Conservation (phyloP, 257 asterid genomes). For the Plantago major region DNA sequence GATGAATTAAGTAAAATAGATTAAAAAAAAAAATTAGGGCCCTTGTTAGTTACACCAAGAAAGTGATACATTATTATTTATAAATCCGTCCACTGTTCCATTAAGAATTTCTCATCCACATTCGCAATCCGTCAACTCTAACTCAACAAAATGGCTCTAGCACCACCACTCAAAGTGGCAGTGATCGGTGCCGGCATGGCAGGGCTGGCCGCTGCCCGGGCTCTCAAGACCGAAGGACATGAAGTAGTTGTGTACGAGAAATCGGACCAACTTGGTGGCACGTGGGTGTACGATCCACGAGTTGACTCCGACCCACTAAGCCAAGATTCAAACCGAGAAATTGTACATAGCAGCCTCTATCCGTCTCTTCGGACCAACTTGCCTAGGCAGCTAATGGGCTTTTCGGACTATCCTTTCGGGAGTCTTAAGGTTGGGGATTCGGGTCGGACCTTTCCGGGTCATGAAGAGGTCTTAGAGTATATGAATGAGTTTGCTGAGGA, state of each 20-base stretch:
- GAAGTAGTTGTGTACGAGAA: constrained; percentile 38
- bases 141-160: background rate
- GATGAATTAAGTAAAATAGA: too few species aligned
- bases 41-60: too few species aligned
- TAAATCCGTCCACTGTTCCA: too few species aligned
- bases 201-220: constrained; percentile 42
- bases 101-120: background rate
- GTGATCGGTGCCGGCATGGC: constrained; percentile 58
- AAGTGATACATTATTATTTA: too few species aligned
- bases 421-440: constrained; percentile 16
- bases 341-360: constrained; percentile 44
- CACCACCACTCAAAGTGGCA: constrained; percentile 39
- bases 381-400: constrained; percentile 54
- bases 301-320: constrained; percentile 52
- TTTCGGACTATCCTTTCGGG: constrained; percentile 43
- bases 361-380: constrained; percentile 44
- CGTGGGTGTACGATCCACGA: constrained; percentile 46
- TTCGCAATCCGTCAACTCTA: background rate
- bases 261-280: constrained; percentile 44
- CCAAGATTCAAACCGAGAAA: constrained; percentile 40
- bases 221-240: constrained; percentile 39
- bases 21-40: too few species aligned
- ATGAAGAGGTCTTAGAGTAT: constrained; percentile 45
- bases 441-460: constrained; percentile 39
- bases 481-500: constrained; percentile 39